Percentiles rank a stretch among this genome's conserved stretches.
phyloP scores from a whole-genome alignment of 108 stramenopile genomes.

The Nitzschia palea region DNA sequence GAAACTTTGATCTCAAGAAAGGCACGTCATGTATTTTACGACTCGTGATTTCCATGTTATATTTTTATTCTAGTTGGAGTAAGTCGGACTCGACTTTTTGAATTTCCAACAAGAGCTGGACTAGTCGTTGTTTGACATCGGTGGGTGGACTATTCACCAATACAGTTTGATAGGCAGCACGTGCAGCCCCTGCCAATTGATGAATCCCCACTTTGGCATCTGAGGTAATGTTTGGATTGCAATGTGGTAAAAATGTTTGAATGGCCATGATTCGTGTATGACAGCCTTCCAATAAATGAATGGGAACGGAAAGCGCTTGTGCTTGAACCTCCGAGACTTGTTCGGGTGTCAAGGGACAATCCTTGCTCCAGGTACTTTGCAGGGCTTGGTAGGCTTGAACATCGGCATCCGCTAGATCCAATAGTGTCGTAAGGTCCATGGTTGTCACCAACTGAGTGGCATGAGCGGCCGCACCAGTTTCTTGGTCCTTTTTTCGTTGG shows the following conservation, averaged over 20 bases:
- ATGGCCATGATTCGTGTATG: constrained; percentile 57
- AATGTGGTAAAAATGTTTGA: constrained; percentile 67
- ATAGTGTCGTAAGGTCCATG: constrained; percentile 42
- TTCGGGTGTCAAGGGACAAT: constrained; percentile 42
- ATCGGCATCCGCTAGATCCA: constrained; percentile 69
- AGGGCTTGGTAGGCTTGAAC: constrained; percentile 68
- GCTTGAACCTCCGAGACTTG: constrained; percentile 62
- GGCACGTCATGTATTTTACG: too few relatives aligned
- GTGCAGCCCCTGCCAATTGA: constrained; percentile 74
- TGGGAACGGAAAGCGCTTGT: constrained; percentile 60
- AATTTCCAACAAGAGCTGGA: constrained; percentile 57
- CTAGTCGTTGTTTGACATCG: constrained; percentile 57
- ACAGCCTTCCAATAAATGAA: constrained; percentile 55
- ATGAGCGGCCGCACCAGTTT: constrained; percentile 61
- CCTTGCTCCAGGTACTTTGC: constrained; percentile 76
- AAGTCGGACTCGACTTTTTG: constrained; percentile 58
- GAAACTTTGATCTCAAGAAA: too few relatives aligned
- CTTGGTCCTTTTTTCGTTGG: constrained; percentile 67
- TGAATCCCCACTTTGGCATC: constrained; percentile 85
- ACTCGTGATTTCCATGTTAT: background rate
- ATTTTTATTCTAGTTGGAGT: constrained; percentile 30
- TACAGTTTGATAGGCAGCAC: constrained; percentile 79
- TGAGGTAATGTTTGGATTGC: constrained; percentile 73
- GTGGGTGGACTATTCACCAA: constrained; percentile 68
- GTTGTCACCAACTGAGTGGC: constrained; percentile 46